Base-by-base conservation (phyloP, 208 protist genomes). In the Entamoeba histolytica region DNA sequence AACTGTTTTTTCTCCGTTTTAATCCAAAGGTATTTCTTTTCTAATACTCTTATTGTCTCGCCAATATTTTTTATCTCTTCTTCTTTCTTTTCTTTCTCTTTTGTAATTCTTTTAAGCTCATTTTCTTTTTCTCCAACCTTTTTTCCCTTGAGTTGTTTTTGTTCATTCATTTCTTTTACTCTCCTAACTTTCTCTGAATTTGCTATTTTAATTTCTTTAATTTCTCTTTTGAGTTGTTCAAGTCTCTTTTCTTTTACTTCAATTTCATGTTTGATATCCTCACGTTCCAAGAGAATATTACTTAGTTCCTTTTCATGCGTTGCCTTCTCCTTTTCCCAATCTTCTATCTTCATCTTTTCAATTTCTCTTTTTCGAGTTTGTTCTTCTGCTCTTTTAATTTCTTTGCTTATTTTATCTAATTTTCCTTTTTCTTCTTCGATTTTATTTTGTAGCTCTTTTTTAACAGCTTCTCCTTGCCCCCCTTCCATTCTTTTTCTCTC, bases 1-100 rank as follows among this genome's bases (percentile, higher is more conserved):
- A 55, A 97, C 95, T 92, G 97, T 96, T 96, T 96, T 49, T 97
- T 96, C 61, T 97, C 96, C 47, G 94, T 95, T 91, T 97, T 96
- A 50, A 98, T 93, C 17, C 91, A 87, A 94, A 95, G 93, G 12
- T 95, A 95, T 50, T 96, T 95, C 94, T 95, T 94, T 92, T 96
- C 96, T 57, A 94, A 94, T 49, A 94, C 94, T 17, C 92, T 50
- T 51, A 92, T 94, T 8, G 95, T 35, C 52, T 93, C 39, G 0
- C 91, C 31, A 15, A 92, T 5, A 15, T 19, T 1, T 44, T 92
- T 28, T 12, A 92, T 28, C 15, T 92, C 91, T 49, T 39, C 44
- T 2, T 92, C 91, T 28, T 69, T 69, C 4, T 69, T 28, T n/a
- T 28, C 23, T 28, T n/a, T 23, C 2, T 44, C n/a, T 19, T 91